Base-by-base conservation (phyloP, 2,329 filamentous ascomycete species). In the Zelopaecilomyces penicillatus region DNA sequence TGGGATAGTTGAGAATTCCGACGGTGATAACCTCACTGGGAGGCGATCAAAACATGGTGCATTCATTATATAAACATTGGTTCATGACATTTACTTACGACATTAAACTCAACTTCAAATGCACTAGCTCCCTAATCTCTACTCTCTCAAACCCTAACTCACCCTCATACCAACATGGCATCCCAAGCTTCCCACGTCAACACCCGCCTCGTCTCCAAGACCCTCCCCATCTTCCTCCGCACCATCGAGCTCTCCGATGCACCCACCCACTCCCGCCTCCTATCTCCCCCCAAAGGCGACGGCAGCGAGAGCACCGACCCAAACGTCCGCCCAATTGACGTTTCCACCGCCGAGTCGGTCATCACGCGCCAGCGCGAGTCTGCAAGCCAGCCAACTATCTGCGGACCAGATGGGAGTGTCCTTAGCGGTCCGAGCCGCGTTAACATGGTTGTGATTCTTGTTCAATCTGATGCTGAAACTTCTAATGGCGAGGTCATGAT, bases 201-300 rank as follows among this genome's bases (percentile, higher is more conserved):
- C 46, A 54, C 55, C 3, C 37, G 42, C 37, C 46, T 60, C 47
- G 36, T 38, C 37, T 58, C 57, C 30, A 26, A 39, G 2, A 49
- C 53, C 9, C 50, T 55, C 41, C 55, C 57, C 40, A 48, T 60
- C 45, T 37, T 48, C 28, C 57, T 60, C 30, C 56, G 57, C 49
- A 59, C 51, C 26, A 49, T 52, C 37, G 44, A 50, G 12, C 45
- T 46, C 31, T 39, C 41, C 30, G 57, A 59, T 42, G 54, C 51
- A 28, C 32, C 48, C 5, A 30, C 43, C 45, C 39, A 53, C 44
- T 49, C 54, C 7, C 51, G 56, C 32, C 54, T 65, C 35, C 54
- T 57, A 44, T 47, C 56, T 9, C 48, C 54, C 31, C 51, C 45
- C 26, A 19, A 19, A 19, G 19, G 19, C 19, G 19, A 19, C 19